Evolutionary conservation across 108 stramenopile genomes (phyloP).

Genomic region (Pseudonitzschia multiseries): DNA sequence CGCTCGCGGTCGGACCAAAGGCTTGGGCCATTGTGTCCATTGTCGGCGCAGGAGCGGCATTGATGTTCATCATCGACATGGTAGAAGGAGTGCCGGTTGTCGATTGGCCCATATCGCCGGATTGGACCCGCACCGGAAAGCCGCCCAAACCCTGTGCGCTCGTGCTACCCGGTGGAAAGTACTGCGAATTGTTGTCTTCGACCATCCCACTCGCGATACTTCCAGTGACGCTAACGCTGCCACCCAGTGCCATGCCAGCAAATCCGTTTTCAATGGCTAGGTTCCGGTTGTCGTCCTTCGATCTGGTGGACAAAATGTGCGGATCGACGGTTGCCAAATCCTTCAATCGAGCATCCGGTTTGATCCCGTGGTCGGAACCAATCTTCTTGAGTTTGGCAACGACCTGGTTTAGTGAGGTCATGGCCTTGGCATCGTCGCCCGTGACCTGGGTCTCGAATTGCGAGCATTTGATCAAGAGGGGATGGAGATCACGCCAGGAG

Average conservation of each 20-base stretch:
- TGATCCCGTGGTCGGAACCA: conserved; percentile 52
- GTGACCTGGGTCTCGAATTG: conserved; percentile 76
- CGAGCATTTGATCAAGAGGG: conserved; percentile 68
- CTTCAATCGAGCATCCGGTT: conserved; percentile 62
- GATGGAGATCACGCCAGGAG: conserved; percentile 82
- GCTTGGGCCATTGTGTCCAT: conserved; percentile 45
- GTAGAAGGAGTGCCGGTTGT: conserved; percentile 28
- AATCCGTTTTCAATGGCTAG: conserved; percentile 39
- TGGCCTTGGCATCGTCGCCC: conserved; percentile 55
- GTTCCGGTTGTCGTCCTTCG: conserved; percentile 22
- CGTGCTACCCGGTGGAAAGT: conserved; percentile 39
- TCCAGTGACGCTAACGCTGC: not conserved
- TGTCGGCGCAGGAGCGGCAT: conserved; percentile 57
- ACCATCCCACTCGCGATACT: not conserved
- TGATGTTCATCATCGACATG: conserved; percentile 43
- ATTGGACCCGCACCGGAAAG: conserved; percentile 35
- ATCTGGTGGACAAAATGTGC: conserved; percentile 41
- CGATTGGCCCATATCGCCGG: not conserved
- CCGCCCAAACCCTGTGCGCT: conserved; percentile 48
- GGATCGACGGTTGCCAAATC: conserved; percentile 59
- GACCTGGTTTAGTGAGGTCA: conserved; percentile 45
- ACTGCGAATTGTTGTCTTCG: conserved; percentile 13
- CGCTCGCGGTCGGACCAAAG: conserved; percentile 12
- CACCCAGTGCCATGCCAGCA: conserved; percentile 16
- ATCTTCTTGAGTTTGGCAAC: conserved; percentile 55